Evolutionary conservation across 495 filamentous ascomycete species (phyloP), one percentile per base, ranked within the genome.

Genomic region (Usnea hakonensis): DNA sequence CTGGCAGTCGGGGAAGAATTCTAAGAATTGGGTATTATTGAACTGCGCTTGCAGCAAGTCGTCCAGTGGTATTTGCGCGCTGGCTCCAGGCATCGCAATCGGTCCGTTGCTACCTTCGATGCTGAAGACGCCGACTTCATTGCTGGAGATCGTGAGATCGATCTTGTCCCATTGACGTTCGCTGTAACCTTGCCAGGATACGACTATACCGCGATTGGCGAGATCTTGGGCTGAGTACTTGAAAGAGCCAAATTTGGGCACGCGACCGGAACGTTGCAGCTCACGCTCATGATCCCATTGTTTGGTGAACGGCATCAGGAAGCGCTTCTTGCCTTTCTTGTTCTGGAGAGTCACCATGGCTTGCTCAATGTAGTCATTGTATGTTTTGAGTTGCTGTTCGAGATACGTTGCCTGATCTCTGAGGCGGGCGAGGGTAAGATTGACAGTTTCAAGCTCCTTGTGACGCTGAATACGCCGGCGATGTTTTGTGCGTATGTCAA

Each of bases 301-400:
- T 67, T 96, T 95, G 37, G 95, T 96, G 74, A 99, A 99, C 28
- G 94, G 94, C 73, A 99, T 83, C 58, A 97, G 83, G 81, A 96
- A 95, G 55, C 89, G 82, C 70, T 94, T 95, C 76, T 96, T 95
- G 61, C 90, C 92, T 74, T 96, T 95, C 76, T 96, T 96, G 73
- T 88, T 94, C 74, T 97, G 95, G 55, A 99, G 83, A n/a, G 95
- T 97, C 58, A 92, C 81, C 91, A 99, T 96, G 23, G 94, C 91
- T 72, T 97, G 92, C 78, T 99, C 94, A 68, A 99, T 96, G 71
- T 97, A 97, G 74, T 97, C 91, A 71, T 99, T 96, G 79, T 97
- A 99, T 64, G 86, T 91, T 79, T 96, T 95, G 46, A 96, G 83
- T 75, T 97, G 95, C 64, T 89, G 86, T 68, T 99, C 95, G 2